Conservation (phyloP, 176 grass and related monocot genomes). For the Oryza glumipatula region DNA sequence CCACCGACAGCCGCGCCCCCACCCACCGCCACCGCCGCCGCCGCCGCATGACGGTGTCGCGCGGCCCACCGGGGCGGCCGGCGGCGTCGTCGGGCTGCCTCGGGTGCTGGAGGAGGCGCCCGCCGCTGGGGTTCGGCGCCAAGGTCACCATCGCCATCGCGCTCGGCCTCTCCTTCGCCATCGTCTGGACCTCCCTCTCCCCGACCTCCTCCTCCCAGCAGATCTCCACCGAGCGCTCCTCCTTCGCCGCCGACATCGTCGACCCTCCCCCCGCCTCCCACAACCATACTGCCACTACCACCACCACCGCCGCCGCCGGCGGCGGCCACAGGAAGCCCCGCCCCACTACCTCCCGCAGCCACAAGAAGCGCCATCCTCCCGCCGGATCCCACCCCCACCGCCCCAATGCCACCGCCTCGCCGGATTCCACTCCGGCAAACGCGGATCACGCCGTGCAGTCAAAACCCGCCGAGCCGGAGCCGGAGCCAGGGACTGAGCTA, state of each 20-base stretch:
- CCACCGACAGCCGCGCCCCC: conserved; percentile 42
- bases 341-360: conserved; percentile 16
- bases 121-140: conserved; percentile 67
- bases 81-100: conserved; percentile 28
- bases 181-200: conserved; percentile 77
- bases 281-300: neutral
- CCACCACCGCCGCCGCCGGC: too few relatives aligned
- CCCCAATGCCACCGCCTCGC: conserved; percentile 43
- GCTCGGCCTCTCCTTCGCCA: conserved; percentile 79
- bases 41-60: conserved; percentile 63
- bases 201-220: conserved; percentile 61
- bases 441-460: conserved; percentile 38
- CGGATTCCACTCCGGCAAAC: conserved; percentile 35
- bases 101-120: conserved; percentile 59
- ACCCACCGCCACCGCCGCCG: conserved; percentile 17
- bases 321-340: conserved; percentile 45
- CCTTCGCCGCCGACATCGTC: conserved; percentile 67
- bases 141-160: conserved; percentile 81
- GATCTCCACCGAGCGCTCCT: conserved; percentile 71
- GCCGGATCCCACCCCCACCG: conserved; percentile 25
- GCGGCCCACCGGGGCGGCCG: conserved; percentile 38
- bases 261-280: conserved; percentile 41
- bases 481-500: conserved; percentile 35
- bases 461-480: conserved; percentile 28
- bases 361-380: conserved; percentile 50